Percentiles rank a stretch among this genome's conserved stretches.
Conservation (phyloP, 169 alveolate species). For the Cyclospora cayetanensis region DNA sequence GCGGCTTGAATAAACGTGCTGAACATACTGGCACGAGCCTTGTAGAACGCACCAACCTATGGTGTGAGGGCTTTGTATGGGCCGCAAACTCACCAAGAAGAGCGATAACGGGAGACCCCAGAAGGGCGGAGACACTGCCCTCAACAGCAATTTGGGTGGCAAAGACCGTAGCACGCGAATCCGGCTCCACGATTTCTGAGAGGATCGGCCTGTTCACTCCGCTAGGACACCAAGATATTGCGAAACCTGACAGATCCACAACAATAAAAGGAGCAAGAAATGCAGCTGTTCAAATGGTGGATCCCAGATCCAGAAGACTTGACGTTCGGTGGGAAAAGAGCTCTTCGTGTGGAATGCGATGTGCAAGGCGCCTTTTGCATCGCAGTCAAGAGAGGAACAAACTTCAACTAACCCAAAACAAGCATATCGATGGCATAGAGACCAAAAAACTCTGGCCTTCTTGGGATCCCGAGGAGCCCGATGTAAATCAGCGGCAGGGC, state of each 20-base stretch:
- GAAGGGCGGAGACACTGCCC: conserved; percentile 74
- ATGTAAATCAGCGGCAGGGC: conserved; percentile 79
- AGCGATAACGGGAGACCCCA: conserved; percentile 75
- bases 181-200: conserved; percentile 88
- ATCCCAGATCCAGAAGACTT: no score
- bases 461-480: conserved; percentile 77
- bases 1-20: no score
- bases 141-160: conserved; percentile 78
- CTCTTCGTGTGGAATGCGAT: no score
- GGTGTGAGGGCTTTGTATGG: background rate
- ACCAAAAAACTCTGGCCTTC: conserved; percentile 77
- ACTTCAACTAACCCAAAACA: conserved; percentile 83
- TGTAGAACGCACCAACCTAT: no score
- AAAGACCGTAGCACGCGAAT: conserved; percentile 88
- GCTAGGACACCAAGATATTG: conserved; percentile 72
- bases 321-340: no score
- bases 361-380: background rate
- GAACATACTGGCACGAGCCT: no score
- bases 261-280: background rate
- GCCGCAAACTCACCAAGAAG: conserved; percentile 50
- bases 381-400: conserved; percentile 32
- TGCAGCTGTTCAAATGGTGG: no score
- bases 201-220: conserved; percentile 89
- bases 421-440: conserved; percentile 77
- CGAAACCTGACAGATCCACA: conserved; percentile 67